Evolutionary conservation across 176 grass and related monocot species (phyloP).

Genomic region (Miscanthus lutarioriparius): DNA sequence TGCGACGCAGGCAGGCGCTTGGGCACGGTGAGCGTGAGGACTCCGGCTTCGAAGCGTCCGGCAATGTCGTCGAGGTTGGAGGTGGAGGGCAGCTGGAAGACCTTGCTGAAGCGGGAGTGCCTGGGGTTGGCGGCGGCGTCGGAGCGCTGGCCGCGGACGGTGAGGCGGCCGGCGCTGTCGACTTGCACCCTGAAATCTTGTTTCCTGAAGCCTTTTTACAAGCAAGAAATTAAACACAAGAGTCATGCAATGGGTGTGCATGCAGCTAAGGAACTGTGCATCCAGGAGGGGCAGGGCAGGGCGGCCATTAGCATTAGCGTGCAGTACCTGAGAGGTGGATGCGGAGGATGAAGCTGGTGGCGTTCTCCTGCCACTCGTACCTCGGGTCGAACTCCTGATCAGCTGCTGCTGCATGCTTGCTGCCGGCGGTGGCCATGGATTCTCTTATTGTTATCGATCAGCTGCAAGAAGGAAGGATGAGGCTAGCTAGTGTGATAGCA

Average conservation of each 20-base stretch:
- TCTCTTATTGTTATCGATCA: not conserved
- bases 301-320: not conserved
- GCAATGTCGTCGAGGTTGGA: slow-evolving; percentile 47
- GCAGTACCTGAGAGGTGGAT: slow-evolving; percentile 52
- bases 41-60: slow-evolving; percentile 39
- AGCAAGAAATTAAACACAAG: not conserved
- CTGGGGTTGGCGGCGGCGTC: not conserved
- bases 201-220: slow-evolving; percentile 53
- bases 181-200: slow-evolving; percentile 65
- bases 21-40: slow-evolving; percentile 53
- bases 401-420: not conserved
- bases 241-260: not conserved
- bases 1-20: not conserved
- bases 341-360: slow-evolving; percentile 25
- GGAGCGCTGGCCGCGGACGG: slow-evolving; percentile 38
- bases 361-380: slow-evolving; percentile 38
- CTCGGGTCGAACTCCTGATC: slow-evolving; percentile 28
- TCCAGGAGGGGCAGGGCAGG: too few species aligned
- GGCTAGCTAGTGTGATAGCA: not conserved
- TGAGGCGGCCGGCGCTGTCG: slow-evolving; percentile 52
- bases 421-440: not conserved
- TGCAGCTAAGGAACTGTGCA: too few species aligned
- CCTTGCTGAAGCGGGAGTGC: slow-evolving; percentile 32
- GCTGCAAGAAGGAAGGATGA: not conserved
- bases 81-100: slow-evolving; percentile 51